phyloP scores from a whole-genome alignment of 2,329 filamentous ascomycete species.

The Fusarium sororula region DNA sequence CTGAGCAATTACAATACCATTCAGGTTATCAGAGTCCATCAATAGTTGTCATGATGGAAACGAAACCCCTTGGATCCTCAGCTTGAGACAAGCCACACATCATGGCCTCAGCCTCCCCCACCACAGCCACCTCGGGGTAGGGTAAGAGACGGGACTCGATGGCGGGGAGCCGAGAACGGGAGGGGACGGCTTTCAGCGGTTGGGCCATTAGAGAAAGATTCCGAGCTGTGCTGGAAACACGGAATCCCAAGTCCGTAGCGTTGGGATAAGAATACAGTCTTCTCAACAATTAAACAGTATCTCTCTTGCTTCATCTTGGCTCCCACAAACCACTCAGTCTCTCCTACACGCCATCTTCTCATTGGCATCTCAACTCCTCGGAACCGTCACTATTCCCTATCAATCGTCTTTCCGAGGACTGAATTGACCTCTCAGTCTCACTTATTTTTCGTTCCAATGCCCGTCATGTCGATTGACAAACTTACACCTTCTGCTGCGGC shows the following conservation, averaged over 20 bases:
- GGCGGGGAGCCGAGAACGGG: constrained; percentile 36
- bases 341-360: not conserved
- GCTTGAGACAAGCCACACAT: constrained; percentile 18
- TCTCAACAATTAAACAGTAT: constrained; percentile 8
- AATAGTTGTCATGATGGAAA: not conserved
- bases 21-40: not conserved
- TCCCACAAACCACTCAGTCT: not conserved
- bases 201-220: constrained; percentile 20
- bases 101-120: constrained; percentile 40
- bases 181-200: constrained; percentile 41
- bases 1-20: not conserved
- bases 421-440: not conserved
- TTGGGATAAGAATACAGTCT: constrained; percentile 13
- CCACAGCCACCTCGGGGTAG: constrained; percentile 30
- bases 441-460: constrained; percentile 25
- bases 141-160: constrained; percentile 13
- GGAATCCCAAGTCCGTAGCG: constrained; percentile 24
- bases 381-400: constrained; percentile 16
- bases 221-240: constrained; percentile 27
- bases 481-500: constrained; percentile 32
- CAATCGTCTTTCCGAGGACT: not conserved
- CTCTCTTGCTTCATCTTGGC: not conserved
- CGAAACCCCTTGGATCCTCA: not conserved
- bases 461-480: constrained; percentile 40
- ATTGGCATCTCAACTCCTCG: constrained; percentile 2